Evolutionary conservation across 441 rosid genomes (phyloP).

Genomic region (Syzygium malaccense): DNA sequence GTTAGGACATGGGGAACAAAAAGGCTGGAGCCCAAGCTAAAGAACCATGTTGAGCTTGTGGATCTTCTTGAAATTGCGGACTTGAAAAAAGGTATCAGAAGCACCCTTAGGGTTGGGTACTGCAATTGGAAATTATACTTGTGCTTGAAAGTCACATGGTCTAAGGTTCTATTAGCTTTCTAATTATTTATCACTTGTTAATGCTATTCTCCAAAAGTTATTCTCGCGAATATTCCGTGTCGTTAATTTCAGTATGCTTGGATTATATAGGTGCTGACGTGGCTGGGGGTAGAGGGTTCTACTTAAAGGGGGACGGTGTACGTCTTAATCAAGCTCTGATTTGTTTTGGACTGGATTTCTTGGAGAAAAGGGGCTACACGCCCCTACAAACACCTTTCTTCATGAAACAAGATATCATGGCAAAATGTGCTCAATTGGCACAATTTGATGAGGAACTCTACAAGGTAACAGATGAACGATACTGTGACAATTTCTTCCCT

Average conservation of each 20-base stretch:
- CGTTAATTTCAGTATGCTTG: neutral
- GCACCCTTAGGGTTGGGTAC: neutral
- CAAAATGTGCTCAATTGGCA: conserved; percentile 87
- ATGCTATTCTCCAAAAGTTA: neutral
- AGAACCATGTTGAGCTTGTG: conserved; percentile 89
- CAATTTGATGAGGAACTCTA: conserved; percentile 95
- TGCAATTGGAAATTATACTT: neutral
- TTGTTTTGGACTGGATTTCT: conserved; percentile 64
- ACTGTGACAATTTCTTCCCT: neutral
- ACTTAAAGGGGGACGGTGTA: conserved; percentile 74
- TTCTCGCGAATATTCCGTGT: neutral
- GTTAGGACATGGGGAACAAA: conserved; percentile 57
- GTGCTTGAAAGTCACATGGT: neutral
- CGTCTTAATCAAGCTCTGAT: conserved; percentile 89
- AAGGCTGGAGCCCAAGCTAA: conserved; percentile 45
- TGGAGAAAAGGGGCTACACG: conserved; percentile 62
- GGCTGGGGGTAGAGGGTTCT: conserved; percentile 93
- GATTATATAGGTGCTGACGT: conserved; percentile 60
- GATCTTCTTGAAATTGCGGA: conserved; percentile 84
- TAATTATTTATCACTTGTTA: neutral
- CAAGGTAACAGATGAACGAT: conserved; percentile 37
- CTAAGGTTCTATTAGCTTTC: neutral
- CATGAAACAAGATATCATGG: conserved; percentile 91
- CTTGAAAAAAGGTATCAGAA: conserved; percentile 51
- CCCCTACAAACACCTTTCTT: conserved; percentile 82